Base-by-base conservation (phyloP, 208 protist species). In the Trypanosoma avium region DNA sequence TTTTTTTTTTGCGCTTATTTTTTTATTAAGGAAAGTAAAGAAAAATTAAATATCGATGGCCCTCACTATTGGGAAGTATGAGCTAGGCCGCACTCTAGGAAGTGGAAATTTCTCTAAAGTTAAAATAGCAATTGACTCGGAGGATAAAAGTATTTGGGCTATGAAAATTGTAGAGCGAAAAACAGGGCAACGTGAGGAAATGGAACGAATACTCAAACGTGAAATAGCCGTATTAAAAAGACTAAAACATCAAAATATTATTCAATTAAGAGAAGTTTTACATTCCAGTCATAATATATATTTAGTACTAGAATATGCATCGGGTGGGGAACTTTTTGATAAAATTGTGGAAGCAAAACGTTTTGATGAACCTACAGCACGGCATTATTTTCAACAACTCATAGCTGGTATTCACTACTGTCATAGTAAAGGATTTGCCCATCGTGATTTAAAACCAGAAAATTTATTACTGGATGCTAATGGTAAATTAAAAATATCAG, bases 241-340 rank as follows among this genome's bases (percentile, higher is more conserved):
- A 27, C 26, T 85, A 4, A 68, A 63, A 55, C 79, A 85, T 29
- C 24, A 56, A 33, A 72, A 85, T 59, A 62, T 85, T 19, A 64
- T 85, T 52, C 40, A 61, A 42, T 40, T 85, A 26, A 66, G 58
- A 27, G 79, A 85, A 27, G 75, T 85, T 26, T 40, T 85, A 24
- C 61, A 85, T 5, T 97, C 96, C 61, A 82, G 93, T 63, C 92
- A 79, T 21, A 38, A 70, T 27, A 68, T 72, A 15, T 95, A 94
- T 36, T 42, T 95, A 17, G 67, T 95, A 8, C 22, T 95, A 19
- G 86, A 95, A 49, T 92, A 71, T 42, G 61, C 88, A 0, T 68
- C 81, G 35, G 90, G 90, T n/a, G 90, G 90, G 32, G 74, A 80
- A 26, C 61, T 80, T 0, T 80, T 80, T 50, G 67, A 73, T 26